phyloP scores from a whole-genome alignment of 2,329 filamentous ascomycete species.

The Calonectria honghensis region DNA sequence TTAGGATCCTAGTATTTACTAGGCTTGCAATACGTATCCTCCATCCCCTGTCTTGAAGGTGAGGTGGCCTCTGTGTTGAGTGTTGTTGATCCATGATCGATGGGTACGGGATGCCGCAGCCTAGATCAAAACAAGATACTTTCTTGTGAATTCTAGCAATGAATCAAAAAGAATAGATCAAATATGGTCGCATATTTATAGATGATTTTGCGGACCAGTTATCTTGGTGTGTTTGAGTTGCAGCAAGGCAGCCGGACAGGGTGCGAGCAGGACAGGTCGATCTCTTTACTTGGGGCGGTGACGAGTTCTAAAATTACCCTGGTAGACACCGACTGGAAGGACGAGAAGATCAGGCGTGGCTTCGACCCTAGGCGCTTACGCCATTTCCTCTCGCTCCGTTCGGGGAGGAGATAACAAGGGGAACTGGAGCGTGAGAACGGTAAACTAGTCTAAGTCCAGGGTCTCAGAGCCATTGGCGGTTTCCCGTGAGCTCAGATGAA shows the following conservation, averaged over 20 bases:
- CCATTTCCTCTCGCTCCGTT: neutral
- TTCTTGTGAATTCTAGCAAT: neutral
- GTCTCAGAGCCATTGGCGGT: neutral
- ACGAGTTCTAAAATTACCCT: neutral
- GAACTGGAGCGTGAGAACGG: too few relatives aligned
- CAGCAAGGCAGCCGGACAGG: neutral
- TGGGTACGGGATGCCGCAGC: neutral
- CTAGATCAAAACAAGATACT: too few relatives aligned
- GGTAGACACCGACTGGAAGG: neutral
- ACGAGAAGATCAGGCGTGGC: neutral
- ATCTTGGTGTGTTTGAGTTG: neutral
- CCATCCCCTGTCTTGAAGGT: neutral
- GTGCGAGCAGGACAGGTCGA: neutral
- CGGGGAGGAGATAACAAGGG: neutral
- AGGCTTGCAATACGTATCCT: too few relatives aligned
- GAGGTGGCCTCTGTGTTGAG: neutral
- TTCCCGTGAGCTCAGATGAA: neutral
- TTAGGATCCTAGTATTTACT: too few relatives aligned
- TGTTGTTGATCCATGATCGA: neutral
- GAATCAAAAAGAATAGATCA: accelerated
- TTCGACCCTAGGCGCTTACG: neutral
- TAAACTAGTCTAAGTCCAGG: neutral
- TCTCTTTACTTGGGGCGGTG: neutral
- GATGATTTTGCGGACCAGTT: neutral
- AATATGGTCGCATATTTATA: neutral